These are phyloP conservation scores for Fusarium humuli DNA, from an alignment of 2,329 filamentous ascomycete species.

Conservation along the genomic window DNA sequence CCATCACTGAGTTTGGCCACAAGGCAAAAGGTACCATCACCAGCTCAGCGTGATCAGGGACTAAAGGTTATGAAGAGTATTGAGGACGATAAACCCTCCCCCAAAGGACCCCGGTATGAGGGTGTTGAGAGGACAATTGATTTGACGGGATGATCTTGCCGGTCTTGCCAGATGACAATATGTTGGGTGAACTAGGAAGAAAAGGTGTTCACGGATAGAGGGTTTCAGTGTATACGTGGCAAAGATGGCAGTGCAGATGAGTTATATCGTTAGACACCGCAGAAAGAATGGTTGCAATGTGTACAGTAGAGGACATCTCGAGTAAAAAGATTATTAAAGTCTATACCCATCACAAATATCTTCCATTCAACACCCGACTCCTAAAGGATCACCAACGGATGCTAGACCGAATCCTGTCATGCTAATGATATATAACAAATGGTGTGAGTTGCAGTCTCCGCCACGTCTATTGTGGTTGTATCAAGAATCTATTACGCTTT, in stretches of 20 bases:
- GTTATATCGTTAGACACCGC: slow-evolving; percentile 9
- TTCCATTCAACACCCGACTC: slow-evolving; percentile 29
- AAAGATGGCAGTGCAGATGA: background rate
- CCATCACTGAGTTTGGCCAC: slow-evolving; percentile 15
- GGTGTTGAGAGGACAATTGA: slow-evolving; percentile 49
- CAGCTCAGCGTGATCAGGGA: background rate
- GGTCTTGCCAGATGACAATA: background rate
- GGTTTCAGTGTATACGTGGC: background rate
- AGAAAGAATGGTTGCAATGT: background rate
- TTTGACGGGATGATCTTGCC: slow-evolving; percentile 16
- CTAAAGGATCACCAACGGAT: slow-evolving; percentile 9
- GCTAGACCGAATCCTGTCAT: slow-evolving; percentile 13
- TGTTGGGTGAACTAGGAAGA: background rate
- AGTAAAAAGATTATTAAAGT: slow-evolving; percentile 30
- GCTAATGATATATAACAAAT: slow-evolving; percentile 28
- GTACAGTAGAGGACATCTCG: slow-evolving; percentile 9
- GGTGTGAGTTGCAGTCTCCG: slow-evolving; percentile 29
- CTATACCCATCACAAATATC: slow-evolving; percentile 31
- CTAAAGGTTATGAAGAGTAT: slow-evolving; percentile 28
- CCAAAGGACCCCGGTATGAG: slow-evolving; percentile 45
- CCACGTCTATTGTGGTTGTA: slow-evolving; percentile 42
- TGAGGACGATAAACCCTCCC: slow-evolving; percentile 29
- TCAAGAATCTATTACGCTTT: slow-evolving; percentile 41
- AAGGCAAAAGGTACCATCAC: background rate
- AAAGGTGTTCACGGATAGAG: background rate